phyloP scores from a whole-genome alignment of 495 filamentous ascomycete genomes.

The Penicillium egyptiacum region DNA sequence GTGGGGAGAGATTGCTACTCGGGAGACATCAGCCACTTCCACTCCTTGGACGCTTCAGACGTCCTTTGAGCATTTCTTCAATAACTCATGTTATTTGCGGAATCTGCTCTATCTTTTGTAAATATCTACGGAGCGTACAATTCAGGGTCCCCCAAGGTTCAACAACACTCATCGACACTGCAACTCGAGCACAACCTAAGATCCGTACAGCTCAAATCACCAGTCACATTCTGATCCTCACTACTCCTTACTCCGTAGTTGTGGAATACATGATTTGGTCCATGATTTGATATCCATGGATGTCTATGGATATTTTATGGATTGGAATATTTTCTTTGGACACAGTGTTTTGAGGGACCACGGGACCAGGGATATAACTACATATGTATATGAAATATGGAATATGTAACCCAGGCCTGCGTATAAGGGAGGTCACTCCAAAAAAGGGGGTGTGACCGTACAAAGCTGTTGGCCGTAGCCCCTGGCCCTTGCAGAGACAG shows the following conservation, averaged over 20 bases:
- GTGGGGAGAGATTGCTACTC: not conserved
- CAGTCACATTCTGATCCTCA: constrained; percentile 1
- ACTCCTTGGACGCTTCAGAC: not conserved
- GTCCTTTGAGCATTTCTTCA: not conserved
- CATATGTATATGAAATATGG: too few species aligned
- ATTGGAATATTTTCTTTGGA: not conserved
- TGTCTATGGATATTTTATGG: not conserved
- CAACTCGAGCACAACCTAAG: not conserved
- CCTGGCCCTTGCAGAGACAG: constrained; percentile 5
- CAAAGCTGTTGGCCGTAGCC: not conserved
- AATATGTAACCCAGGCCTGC: too few species aligned
- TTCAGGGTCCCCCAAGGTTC: not conserved
- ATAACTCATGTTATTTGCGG: not conserved
- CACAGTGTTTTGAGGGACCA: constrained; percentile 9
- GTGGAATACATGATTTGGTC: constrained; percentile 14
- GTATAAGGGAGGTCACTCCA: not conserved
- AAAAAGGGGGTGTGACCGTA: not conserved
- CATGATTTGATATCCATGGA: constrained; percentile 7
- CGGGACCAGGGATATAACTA: not conserved
- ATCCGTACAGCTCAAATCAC: not conserved
- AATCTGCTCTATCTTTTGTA: not conserved
- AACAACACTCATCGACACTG: not conserved
- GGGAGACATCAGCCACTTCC: not conserved
- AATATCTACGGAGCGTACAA: not conserved
- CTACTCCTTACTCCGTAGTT: too few species aligned